These are phyloP conservation scores for Pestalotiopsis sp. DNA, from an alignment of 2,329 filamentous ascomycete species.

Conservation along the genomic window DNA sequence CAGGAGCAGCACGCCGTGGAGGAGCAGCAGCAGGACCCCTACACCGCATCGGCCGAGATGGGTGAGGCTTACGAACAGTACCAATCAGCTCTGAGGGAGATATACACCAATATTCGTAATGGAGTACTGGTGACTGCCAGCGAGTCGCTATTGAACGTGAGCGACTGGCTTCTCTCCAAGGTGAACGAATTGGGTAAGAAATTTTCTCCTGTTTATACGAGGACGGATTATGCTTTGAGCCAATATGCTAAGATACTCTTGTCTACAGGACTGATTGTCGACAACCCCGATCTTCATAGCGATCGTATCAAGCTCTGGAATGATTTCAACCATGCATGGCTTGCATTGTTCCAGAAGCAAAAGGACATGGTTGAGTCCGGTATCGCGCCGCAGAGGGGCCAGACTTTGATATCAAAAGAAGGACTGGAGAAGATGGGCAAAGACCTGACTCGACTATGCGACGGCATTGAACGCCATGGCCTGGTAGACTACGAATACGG, in stretches of 20 bases:
- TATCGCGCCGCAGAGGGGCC: constrained; percentile 57
- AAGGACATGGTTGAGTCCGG: constrained; percentile 71
- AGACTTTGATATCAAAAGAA: constrained; percentile 69
- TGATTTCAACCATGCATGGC: constrained; percentile 93
- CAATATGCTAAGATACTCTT: constrained; percentile 5
- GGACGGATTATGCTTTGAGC: constrained; percentile 19
- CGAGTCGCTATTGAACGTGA: constrained; percentile 55
- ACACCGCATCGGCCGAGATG: constrained; percentile 52
- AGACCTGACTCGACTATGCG: constrained; percentile 80
- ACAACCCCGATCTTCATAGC: constrained; percentile 75
- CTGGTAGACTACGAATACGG: constrained; percentile 97
- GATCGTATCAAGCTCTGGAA: constrained; percentile 87
- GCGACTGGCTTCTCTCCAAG: constrained; percentile 59
- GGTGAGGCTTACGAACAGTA: constrained; percentile 72
- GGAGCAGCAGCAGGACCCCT: constrained; percentile 54
- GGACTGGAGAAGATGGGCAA: constrained; percentile 79
- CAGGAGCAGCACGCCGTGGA: constrained; percentile 50
- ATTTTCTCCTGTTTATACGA: neutral
- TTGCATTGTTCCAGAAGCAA: constrained; percentile 80
- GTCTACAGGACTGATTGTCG: constrained; percentile 75
- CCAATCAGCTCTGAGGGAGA: constrained; percentile 62
- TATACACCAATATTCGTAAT: constrained; percentile 71
- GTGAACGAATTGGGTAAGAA: constrained; percentile 58
- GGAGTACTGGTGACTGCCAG: constrained; percentile 53
- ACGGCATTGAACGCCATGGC: constrained; percentile 87